A percentile compares a stretch with the other conserved stretches of the same genome.
These are phyloP conservation scores for Alternaria sp. DNA, from an alignment of 2,329 filamentous ascomycete genomes.

Conservation along the genomic window DNA sequence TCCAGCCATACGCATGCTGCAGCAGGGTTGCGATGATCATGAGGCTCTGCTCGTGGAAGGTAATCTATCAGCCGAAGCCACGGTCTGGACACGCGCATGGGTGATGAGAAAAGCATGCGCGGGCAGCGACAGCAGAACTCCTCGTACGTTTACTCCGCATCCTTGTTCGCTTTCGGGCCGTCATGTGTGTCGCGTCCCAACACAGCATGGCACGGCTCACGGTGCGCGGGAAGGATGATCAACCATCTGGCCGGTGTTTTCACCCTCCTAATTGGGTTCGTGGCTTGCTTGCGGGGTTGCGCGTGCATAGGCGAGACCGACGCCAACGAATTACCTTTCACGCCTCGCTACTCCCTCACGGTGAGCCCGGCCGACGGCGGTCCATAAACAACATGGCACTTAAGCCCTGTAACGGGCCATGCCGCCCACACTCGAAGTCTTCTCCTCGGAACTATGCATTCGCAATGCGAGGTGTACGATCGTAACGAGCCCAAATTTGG, in stretches of 20 bases:
- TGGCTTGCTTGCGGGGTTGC: constrained; percentile 30
- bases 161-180: constrained; percentile 15
- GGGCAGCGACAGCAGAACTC: background rate
- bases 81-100: background rate
- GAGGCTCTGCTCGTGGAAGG: constrained; percentile 27
- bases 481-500: constrained; percentile 20
- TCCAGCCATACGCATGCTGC: constrained; percentile 5
- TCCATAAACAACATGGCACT: constrained; percentile 6
- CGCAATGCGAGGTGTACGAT: constrained; percentile 10
- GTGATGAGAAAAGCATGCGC: constrained; percentile 10
- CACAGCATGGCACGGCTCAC: constrained; percentile 12
- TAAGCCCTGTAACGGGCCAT: constrained; percentile 7
- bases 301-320: constrained; percentile 36
- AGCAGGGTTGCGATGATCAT: constrained; percentile 3
- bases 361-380: constrained; percentile 31
- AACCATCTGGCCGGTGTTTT: constrained; percentile 23
- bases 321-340: constrained; percentile 19
- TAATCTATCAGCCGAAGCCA: constrained; percentile 15
- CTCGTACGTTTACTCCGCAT: constrained; percentile 3
- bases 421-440: constrained; percentile 1
- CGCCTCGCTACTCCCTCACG: constrained; percentile 15
- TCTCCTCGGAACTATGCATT: background rate
- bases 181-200: constrained; percentile 5
- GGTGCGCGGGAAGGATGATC: constrained; percentile 29
- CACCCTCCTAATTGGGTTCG: constrained; percentile 5